Base-by-base conservation (phyloP, 139 green algal genomes). In the Coccomyxa sp. region DNA sequence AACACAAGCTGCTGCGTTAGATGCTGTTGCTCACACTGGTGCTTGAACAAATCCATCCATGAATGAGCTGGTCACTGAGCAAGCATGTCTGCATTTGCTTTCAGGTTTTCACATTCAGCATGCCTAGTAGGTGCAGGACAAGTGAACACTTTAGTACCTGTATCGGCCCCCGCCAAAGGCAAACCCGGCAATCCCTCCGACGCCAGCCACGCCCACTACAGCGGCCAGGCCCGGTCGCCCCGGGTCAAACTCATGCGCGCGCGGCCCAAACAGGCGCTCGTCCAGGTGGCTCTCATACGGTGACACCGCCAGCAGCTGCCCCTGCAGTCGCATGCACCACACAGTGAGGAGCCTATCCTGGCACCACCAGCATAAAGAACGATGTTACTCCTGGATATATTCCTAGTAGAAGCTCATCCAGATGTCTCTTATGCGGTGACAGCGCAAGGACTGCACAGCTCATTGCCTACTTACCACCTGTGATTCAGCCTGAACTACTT, bases 251-350 rank as follows among this genome's bases (percentile, higher is more conserved):
- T 58, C 38, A 38, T 59, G 31, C 4, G 84, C 79, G 28, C 67
- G 15, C 7, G 25, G 27, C 27, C 79, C 78, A 88, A 87, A 95
- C 77, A 96, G 74, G 7, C 63, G 67, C 0, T 38, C 11, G 79
- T 94, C 88, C 30, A 89, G 85, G 78, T 96, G 93, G 63, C 76
- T 89, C 13, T 88, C 67, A 28, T 89, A 93, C 7, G 93, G 92
- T 45, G 87, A 94, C 10, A 96, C 83, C 13, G 89, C 90, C 63
- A 96, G 79, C 28, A 96, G 59, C 30, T 89, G 84, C 10, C 93
- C 93, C 38, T 90, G 80, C 13, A 85, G 83, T 31, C 90, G 25
- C 16, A 31, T 27, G 18, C 38, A 51, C 18, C 30, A 60, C 38
- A 51, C 38, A 51, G 38, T 51, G 38, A 51, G 38, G 38, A 51